Percentiles rank a stretch among this genome's conserved stretches.
These are phyloP conservation scores for Closterium sp. DNA, from an alignment of 139 green algal genomes.

Conservation along the genomic window DNA sequence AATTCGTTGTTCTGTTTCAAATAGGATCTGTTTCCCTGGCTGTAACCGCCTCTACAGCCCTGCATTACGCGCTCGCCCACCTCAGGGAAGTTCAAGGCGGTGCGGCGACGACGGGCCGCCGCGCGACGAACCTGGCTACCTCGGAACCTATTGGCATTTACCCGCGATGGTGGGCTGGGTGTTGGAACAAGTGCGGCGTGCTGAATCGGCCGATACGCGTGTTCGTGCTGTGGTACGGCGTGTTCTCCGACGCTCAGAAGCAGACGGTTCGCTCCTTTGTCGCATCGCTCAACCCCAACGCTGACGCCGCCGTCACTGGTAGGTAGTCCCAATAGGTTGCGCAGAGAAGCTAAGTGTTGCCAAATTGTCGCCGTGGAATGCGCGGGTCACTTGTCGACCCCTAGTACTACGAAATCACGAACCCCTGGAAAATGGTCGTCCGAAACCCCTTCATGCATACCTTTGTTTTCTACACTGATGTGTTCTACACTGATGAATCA, in stretches of 20 bases:
- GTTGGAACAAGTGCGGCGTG: background rate
- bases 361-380: background rate
- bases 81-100: background rate
- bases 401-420: background rate
- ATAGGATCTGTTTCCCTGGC: no score
- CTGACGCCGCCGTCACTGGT: background rate
- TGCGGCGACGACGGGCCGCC: background rate
- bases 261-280: background rate
- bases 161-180: background rate
- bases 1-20: no score
- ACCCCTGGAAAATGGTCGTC: no score
- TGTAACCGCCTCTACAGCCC: background rate
- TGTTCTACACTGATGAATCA: no score
- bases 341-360: background rate
- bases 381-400: background rate
- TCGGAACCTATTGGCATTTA: background rate
- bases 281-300: background rate
- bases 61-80: background rate
- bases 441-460: no score
- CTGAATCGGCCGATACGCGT: background rate
- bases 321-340: background rate
- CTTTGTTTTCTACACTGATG: no score
- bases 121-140: background rate
- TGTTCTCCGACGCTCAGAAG: background rate
- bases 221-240: background rate